Evolutionary conservation across 495 filamentous ascomycete genomes (phyloP).

Genomic region (Cladorrhinum samala): DNA sequence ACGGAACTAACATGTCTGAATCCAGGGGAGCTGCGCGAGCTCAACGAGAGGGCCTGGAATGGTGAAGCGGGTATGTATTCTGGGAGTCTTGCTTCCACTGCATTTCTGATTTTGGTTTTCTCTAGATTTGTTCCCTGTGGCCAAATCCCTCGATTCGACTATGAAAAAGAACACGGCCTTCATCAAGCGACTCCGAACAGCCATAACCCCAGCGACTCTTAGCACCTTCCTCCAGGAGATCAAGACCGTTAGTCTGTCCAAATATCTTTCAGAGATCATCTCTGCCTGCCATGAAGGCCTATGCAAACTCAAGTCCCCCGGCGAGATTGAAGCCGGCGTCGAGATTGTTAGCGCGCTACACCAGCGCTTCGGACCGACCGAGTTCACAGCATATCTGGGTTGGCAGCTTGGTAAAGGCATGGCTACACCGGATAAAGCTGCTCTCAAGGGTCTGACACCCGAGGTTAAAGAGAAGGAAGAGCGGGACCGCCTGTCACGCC

Average conservation of each 20-base stretch:
- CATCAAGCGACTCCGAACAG: slow-evolving; percentile 92
- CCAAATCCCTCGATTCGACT: slow-evolving; percentile 82
- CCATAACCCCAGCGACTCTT: slow-evolving; percentile 70
- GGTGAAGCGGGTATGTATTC: slow-evolving; percentile 66
- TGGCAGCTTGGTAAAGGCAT: slow-evolving; percentile 91
- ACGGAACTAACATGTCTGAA: background rate
- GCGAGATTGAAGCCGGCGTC: slow-evolving; percentile 84
- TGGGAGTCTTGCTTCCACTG: background rate
- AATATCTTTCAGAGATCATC: slow-evolving; percentile 96
- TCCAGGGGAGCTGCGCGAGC: slow-evolving; percentile 77
- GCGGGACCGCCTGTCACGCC: slow-evolving; percentile 81
- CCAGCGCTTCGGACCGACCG: slow-evolving; percentile 84
- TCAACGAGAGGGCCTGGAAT: slow-evolving; percentile 83
- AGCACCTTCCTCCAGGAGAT: slow-evolving; percentile 87
- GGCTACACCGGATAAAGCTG: slow-evolving; percentile 82
- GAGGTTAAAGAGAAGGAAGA: slow-evolving; percentile 92
- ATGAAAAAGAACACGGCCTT: slow-evolving; percentile 99
- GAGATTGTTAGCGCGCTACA: slow-evolving; percentile 92
- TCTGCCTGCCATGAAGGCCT: slow-evolving; percentile 97
- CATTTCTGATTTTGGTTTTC: background rate
- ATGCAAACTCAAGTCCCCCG: slow-evolving; percentile 80
- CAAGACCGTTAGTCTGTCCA: slow-evolving; percentile 85
- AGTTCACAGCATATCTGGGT: slow-evolving; percentile 87
- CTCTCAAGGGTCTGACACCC: slow-evolving; percentile 68
- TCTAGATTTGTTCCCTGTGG: slow-evolving; percentile 73